A percentile compares a stretch with the other conserved stretches of the same genome.
Evolutionary conservation across 495 filamentous ascomycete genomes (phyloP).

Genomic region (Aspergillus sparsus): DNA sequence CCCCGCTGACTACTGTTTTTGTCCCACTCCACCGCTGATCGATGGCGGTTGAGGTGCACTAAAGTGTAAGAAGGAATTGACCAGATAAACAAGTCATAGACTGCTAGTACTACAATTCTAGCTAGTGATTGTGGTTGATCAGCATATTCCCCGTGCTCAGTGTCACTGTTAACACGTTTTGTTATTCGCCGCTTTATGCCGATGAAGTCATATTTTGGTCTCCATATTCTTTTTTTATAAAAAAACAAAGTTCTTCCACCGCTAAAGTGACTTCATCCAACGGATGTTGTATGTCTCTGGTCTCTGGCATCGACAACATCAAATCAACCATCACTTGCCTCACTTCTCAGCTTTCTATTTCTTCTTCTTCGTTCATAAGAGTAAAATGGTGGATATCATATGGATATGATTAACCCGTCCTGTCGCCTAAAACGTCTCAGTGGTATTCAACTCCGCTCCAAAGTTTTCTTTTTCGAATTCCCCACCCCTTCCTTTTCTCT

Average conservation of each 20-base stretch:
- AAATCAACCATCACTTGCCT: no score
- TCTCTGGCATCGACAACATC: no score
- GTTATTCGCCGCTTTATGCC: not conserved
- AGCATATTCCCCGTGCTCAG: conserved; percentile 2
- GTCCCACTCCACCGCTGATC: conserved; percentile 2
- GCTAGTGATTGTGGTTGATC: conserved; percentile 7
- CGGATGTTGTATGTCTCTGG: not conserved
- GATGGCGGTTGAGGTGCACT: conserved; percentile 1
- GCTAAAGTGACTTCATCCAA: not conserved
- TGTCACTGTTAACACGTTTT: not conserved
- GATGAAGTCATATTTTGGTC: conserved; percentile 14
- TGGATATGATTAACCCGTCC: not conserved
- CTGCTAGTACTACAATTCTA: not conserved
- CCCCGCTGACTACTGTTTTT: not conserved
- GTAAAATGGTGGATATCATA: not conserved
- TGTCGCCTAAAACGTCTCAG: no score
- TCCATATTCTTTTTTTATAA: not conserved
- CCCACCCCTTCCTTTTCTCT: no score
- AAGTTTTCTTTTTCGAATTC: no score
- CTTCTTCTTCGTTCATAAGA: not conserved
- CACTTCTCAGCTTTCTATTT: not conserved
- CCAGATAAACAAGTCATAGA: conserved; percentile 4
- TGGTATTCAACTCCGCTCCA: no score
- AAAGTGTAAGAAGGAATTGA: not conserved
- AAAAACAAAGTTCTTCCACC: not conserved